These are phyloP conservation scores for Plasmodium yoelii DNA, from an alignment of 169 alveolate genomes.

Conservation along the genomic window DNA sequence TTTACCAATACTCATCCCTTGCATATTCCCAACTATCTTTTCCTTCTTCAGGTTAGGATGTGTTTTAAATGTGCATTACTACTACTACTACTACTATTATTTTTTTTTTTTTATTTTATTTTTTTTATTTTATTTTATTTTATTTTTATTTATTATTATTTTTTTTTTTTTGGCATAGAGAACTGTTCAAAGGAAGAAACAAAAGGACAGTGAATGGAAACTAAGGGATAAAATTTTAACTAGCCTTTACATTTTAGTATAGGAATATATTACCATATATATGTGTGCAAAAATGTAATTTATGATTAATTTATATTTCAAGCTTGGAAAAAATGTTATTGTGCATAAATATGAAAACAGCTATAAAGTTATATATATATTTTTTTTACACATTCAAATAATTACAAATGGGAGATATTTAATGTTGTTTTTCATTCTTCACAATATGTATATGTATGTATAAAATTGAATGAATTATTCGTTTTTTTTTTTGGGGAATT, in stretches of 20 bases:
- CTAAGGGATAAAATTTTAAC: not conserved
- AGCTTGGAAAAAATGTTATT: no score
- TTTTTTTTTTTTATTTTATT: not conserved
- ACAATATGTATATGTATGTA: not conserved
- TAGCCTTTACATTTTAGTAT: no score
- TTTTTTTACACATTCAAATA: not conserved
- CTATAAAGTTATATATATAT: not conserved
- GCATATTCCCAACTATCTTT: constrained; percentile 22
- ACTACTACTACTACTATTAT: no score
- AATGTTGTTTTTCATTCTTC: not conserved
- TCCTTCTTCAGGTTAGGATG: constrained; percentile 37
- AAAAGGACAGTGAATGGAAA: not conserved
- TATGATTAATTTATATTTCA: no score
- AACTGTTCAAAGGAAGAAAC: not conserved
- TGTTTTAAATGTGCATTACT: no score
- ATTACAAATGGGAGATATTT: not conserved
- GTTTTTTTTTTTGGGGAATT: no score
- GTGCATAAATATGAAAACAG: no score
- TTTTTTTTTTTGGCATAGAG: not conserved
- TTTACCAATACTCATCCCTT: constrained; percentile 53
- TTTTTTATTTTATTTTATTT: no score
- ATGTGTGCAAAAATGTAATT: no score
- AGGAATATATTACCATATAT: no score
- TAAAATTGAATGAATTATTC: not conserved
- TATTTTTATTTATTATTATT: not conserved